Conservation (phyloP, 2,329 filamentous ascomycete species). For the Diplodia corticola region DNA sequence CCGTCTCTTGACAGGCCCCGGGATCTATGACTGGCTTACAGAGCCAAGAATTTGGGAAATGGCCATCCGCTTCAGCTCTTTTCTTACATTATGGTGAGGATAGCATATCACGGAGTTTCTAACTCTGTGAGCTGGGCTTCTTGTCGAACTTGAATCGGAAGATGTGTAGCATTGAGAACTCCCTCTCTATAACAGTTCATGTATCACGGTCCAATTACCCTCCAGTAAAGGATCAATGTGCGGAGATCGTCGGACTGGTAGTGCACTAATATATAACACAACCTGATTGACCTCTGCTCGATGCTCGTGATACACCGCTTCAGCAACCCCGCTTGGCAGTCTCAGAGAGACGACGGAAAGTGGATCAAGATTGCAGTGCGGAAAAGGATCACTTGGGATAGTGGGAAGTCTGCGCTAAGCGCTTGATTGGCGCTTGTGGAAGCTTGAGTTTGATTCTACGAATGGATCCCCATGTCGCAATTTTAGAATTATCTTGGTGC, state of each 20-base stretch:
- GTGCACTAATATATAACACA: background rate
- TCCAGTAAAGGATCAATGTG: constrained; percentile 46
- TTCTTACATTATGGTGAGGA: constrained; percentile 57
- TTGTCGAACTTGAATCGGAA: background rate
- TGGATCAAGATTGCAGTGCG: background rate
- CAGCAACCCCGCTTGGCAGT: constrained; percentile 61
- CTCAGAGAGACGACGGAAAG: background rate
- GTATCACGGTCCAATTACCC: constrained; percentile 52
- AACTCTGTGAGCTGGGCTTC: background rate
- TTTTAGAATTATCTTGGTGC: too few relatives aligned
- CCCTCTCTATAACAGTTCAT: constrained; percentile 55
- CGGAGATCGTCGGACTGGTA: constrained; percentile 42
- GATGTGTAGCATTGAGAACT: constrained; percentile 46
- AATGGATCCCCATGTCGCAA: too few relatives aligned
- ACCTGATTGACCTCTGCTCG: constrained; percentile 68
- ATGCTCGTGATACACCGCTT: constrained; percentile 74
- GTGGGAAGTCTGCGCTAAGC: background rate
- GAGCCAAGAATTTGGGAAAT: too few relatives aligned
- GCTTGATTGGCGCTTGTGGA: background rate
- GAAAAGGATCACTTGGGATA: background rate
- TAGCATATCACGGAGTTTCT: constrained; percentile 47
- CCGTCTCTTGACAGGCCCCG: too few relatives aligned
- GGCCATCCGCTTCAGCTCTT: constrained; percentile 58
- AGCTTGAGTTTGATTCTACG: too few relatives aligned
- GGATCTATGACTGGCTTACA: too few relatives aligned